These are phyloP conservation scores for Rhododendron simsii DNA, from an alignment of 148 eudicot species.

Conservation along the genomic window DNA sequence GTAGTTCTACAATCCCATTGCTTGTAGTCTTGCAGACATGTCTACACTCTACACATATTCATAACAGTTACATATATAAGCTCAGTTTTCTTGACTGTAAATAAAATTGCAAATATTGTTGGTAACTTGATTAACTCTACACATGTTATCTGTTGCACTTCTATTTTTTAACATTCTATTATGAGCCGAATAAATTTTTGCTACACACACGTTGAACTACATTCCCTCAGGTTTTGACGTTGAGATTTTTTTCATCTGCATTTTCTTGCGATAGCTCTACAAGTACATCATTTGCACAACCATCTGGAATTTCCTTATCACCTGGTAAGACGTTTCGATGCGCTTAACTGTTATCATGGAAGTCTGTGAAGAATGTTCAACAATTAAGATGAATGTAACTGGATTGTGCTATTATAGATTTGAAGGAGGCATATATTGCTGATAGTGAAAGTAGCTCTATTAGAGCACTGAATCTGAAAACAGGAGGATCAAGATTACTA, in stretches of 20 bases:
- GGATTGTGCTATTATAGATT: conserved; percentile 32
- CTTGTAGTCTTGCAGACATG: neutral
- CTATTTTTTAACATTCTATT: neutral
- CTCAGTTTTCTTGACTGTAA: neutral
- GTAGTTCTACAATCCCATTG: neutral
- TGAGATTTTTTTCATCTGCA: conserved; percentile 5
- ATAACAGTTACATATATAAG: neutral
- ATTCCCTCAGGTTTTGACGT: neutral
- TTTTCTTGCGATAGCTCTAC: conserved; percentile 43
- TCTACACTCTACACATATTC: neutral
- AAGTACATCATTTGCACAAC: conserved; percentile 94
- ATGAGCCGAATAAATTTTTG: neutral
- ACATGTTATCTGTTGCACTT: neutral
- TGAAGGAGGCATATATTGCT: conserved; percentile 79
- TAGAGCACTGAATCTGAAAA: conserved; percentile 77
- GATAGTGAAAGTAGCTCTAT: conserved; percentile 99
- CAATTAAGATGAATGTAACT: neutral
- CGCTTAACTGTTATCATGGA: neutral
- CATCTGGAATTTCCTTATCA: conserved; percentile 95
- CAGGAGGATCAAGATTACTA: conserved; percentile 88
- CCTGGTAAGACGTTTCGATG: conserved; percentile 42
- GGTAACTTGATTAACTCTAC: neutral
- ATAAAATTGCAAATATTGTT: neutral
- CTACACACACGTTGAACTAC: neutral
- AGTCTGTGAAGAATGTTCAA: neutral